Base-by-base conservation (phyloP, 192 early-diverging fungal genomes). In the Endogone sp. region DNA sequence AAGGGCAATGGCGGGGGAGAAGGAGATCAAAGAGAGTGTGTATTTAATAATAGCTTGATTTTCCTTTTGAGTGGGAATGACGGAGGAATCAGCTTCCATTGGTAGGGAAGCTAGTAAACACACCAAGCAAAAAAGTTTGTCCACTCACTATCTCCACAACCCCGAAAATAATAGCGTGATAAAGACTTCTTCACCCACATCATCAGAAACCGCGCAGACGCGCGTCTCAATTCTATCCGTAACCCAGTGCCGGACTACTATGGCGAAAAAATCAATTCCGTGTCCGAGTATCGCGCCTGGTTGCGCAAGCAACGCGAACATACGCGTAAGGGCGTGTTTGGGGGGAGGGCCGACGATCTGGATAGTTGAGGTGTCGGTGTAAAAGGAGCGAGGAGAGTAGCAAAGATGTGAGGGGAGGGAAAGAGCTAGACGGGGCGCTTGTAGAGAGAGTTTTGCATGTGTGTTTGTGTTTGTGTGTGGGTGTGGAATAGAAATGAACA, bases 231-330 rank as follows among this genome's bases (percentile, higher is more conserved):
- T 66, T 90, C 89, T 9, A 76, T 89, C 8, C 81, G 84, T 63
- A 90, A 93, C 75, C 90, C 90, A 63, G 81, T 94, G 67, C 94
- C 94, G 21, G 93, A 95, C 81, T 97, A 90, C 74, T 97, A 95
- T 69, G 94, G 92, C 54, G 94, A 97, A 70, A 94, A 93, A 72
- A 93, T 98, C 79, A 87, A 88, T 63, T 92, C 89, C 55, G 86
- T 98, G 29, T 56, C 67, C 8, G 92, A 86, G 58, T 98, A 98
- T 74, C 85, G 94, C 55, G 74, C 77, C 31, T 98, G 95, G 95
- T 81, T 96, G 44, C 79, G 91, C 71, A 95, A 94, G 75, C 95
- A 98, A 82, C 78, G 90, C 63, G 90, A 90, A 61, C 89, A 88
- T 71, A 79, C 85, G 62, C 81, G 86, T 56, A 91, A 91, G 73